Evolutionary conservation across 352 stramenopile species (phyloP), one percentile per base, ranked within the genome.

Genomic region (Phytophthora constricta): DNA sequence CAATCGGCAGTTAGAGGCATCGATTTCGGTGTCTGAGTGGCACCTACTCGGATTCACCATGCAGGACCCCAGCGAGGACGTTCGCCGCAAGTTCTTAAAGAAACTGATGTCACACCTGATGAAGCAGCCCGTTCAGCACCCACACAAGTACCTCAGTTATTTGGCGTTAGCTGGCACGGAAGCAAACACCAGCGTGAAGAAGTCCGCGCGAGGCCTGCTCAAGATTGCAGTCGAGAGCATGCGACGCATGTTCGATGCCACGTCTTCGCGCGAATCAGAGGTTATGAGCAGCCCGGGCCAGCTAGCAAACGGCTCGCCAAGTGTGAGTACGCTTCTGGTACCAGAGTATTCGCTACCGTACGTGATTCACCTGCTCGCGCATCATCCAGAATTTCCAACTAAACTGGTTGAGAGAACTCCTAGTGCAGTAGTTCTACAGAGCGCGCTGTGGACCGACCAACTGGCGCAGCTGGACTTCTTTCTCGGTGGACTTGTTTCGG

Each of bases 121-220:
- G 58, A 91, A 91, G 55, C 68, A 85, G 28, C 60, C 74, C 8
- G 69, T 84, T 13, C 74, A 80, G 13, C 68, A 90, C 58, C 83
- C 76, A 10, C 89, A 96, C 70, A 95, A 93, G 62, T 96, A 95
- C 49, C 33, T 95, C 33, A 89, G 80, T 37, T 93, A 90, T 58
- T 54, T 96, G 55, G 80, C 79, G 10, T 61, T 96, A 25, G 80
- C 83, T 31, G 86, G 79, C 8, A 86, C 76, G 7, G 89, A 96
- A 17, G 28, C 68, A 2, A 89, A 49, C 25, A 26, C 52, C 3
- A 53, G 53, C 17, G 37, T 94, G 22, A 95, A 93, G 58, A 92
- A 92, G 58, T 68, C 46, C 19, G 86, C 66, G 5, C 68, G 71
- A 10, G 77, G 53, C 8, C 39, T 94, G n/a, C 61, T 95, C 9